Conservation (phyloP, 805 yeast species). For the Candida endomychidarum region DNA sequence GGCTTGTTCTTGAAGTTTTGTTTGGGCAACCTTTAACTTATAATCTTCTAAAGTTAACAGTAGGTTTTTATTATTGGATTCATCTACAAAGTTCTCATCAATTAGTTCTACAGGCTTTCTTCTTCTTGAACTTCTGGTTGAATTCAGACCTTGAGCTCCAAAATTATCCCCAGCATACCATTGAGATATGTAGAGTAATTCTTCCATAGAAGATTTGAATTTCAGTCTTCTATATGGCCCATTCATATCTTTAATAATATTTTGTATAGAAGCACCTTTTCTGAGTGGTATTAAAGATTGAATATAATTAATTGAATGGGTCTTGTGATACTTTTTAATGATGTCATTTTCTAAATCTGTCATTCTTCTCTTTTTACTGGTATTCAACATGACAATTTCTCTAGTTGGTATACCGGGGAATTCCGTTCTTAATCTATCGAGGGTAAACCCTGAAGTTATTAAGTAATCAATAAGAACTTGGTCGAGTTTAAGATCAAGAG, state of each 20-base stretch:
- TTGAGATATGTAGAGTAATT: conserved; percentile 38
- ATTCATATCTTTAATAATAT: background rate
- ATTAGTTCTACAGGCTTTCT: conserved; percentile 5
- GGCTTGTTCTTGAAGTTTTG: background rate
- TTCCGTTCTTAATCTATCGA: conserved; percentile 9
- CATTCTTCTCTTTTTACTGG: conserved; percentile 20
- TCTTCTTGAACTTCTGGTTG: conserved; percentile 7
- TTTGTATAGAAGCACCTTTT: conserved; percentile 1
- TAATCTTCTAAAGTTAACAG: conserved; percentile 6
- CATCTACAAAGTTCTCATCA: conserved; percentile 3
- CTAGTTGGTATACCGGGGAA: conserved; percentile 16
- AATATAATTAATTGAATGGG: conserved; percentile 20
- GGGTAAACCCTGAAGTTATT: conserved; percentile 10
- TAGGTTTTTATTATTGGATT: background rate
- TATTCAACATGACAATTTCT: conserved; percentile 19
- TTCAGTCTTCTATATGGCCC: conserved; percentile 22
- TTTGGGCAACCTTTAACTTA: background rate
- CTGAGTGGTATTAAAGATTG: conserved; percentile 21
- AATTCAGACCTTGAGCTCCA: conserved; percentile 1
- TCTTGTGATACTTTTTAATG: conserved; percentile 7
- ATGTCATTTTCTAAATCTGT: conserved; percentile 22
- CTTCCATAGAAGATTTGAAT: conserved; percentile 29
- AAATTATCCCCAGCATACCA: conserved; percentile 31
- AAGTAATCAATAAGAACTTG: conserved; percentile 11
- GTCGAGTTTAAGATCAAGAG: conserved; percentile 8